phyloP scores from a whole-genome alignment of 1,284 basidiomycete genomes.

The Moesziomyces sp. region DNA sequence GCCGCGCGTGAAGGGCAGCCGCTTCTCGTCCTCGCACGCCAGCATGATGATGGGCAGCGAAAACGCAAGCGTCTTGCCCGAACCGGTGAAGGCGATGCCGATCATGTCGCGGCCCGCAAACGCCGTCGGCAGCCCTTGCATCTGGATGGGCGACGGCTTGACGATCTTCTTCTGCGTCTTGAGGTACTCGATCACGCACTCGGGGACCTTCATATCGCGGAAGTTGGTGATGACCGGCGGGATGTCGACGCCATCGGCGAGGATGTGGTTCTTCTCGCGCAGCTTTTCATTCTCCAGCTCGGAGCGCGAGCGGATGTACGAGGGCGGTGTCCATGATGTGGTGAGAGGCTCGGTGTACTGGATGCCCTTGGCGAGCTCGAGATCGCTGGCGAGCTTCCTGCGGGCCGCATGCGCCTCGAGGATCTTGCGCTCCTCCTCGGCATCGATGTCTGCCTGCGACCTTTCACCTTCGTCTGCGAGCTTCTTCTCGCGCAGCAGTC shows the following conservation, averaged over 20 bases:
- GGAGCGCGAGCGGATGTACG: constrained; percentile 79
- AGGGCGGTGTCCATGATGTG: constrained; percentile 89
- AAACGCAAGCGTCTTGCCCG: constrained; percentile 70
- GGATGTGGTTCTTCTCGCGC: constrained; percentile 89
- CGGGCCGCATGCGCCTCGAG: constrained; percentile 89
- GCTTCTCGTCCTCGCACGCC: constrained; percentile 80
- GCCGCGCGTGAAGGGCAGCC: constrained; percentile 86
- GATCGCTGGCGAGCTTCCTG: constrained; percentile 87
- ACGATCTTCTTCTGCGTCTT: constrained; percentile 82
- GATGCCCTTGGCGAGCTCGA: constrained; percentile 93
- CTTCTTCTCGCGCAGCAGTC: constrained; percentile 80
- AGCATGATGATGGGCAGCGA: constrained; percentile 76
- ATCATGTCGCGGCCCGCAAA: constrained; percentile 70
- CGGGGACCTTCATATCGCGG: constrained; percentile 96
- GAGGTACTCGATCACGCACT: constrained; percentile 82
- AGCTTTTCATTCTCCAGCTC: constrained; percentile 79
- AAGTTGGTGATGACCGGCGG: constrained; percentile 94
- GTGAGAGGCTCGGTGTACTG: constrained; percentile 86
- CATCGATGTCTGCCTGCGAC: constrained; percentile 80
- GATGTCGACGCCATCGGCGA: constrained; percentile 89
- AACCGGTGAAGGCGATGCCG: constrained; percentile 70
- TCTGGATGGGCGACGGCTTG: constrained; percentile 91
- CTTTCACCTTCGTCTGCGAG: constrained; percentile 73
- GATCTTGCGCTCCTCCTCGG: constrained; percentile 89
- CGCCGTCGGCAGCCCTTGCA: constrained; percentile 94